Evolutionary conservation across 768 basidiomycete genomes (phyloP).

Genomic region (Tricholoma bakamatsutake): DNA sequence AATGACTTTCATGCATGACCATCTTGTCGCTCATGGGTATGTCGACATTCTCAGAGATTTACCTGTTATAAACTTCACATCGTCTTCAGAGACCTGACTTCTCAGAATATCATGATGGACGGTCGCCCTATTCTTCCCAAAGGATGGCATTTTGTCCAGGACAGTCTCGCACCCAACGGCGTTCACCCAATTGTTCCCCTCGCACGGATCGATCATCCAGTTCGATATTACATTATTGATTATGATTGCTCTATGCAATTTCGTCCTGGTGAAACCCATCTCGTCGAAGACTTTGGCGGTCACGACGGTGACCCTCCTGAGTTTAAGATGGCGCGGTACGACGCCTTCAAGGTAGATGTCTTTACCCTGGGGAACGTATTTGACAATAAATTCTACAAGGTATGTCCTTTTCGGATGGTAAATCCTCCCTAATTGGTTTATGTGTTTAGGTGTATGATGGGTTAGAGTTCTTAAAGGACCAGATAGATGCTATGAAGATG

Average conservation of each 20-base stretch:
- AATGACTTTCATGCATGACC: constrained; percentile 24
- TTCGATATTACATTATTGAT: constrained; percentile 34
- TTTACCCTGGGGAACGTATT: no score
- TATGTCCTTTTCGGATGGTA: not conserved
- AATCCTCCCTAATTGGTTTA: not conserved
- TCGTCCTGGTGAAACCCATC: constrained; percentile 12
- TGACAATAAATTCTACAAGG: constrained; percentile 15
- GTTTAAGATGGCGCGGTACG: not conserved
- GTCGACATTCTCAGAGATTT: not conserved
- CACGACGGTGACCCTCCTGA: constrained; percentile 7
- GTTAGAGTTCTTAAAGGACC: constrained; percentile 21
- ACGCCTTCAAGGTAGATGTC: constrained; percentile 10
- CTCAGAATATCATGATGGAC: constrained; percentile 34
- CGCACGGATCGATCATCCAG: constrained; percentile 26
- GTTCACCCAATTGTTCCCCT: constrained; percentile 22
- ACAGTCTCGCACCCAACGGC: constrained; percentile 25
- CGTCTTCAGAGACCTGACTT: constrained; percentile 22
- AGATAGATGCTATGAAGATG: constrained; percentile 22
- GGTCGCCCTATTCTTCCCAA: constrained; percentile 24
- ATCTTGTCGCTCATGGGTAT: constrained; percentile 28
- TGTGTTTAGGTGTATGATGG: constrained; percentile 17
- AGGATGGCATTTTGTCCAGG: constrained; percentile 29
- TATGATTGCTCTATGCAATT: constrained; percentile 23
- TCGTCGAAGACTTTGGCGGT: constrained; percentile 5
- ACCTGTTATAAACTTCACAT: not conserved